These are phyloP conservation scores for Fusarium papillatum DNA, from an alignment of 2,329 filamentous ascomycete species.

Conservation along the genomic window DNA sequence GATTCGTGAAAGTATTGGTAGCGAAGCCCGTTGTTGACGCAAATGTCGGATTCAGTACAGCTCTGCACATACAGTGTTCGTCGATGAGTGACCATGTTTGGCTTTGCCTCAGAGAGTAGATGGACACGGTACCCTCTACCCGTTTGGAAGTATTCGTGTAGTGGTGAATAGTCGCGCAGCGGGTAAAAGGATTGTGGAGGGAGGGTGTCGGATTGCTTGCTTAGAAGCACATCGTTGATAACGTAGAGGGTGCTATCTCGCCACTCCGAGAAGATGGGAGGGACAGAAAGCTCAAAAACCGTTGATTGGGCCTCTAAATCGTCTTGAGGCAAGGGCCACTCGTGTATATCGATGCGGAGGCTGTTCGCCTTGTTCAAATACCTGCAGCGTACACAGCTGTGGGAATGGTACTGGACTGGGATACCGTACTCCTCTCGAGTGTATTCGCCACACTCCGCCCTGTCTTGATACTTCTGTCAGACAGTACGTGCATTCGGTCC, in stretches of 20 bases:
- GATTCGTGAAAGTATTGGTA: slow-evolving; percentile 32
- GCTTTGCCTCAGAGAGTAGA: slow-evolving; percentile 36
- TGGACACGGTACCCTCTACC: slow-evolving; percentile 9
- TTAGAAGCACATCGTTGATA: slow-evolving; percentile 53
- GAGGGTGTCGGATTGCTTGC: not conserved
- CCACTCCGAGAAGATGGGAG: slow-evolving; percentile 60
- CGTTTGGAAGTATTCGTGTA: slow-evolving; percentile 3
- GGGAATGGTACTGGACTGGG: slow-evolving; percentile 4
- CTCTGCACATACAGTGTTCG: too few species aligned
- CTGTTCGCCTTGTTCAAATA: slow-evolving; percentile 45
- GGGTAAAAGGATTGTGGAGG: not conserved
- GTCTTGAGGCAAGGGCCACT: slow-evolving; percentile 67
- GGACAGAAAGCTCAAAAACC: slow-evolving; percentile 66
- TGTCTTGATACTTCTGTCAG: too few species aligned
- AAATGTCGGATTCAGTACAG: slow-evolving; percentile 28
- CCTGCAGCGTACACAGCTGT: slow-evolving; percentile 53
- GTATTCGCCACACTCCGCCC: not conserved
- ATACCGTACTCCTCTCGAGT: not conserved
- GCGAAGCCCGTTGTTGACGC: slow-evolving; percentile 39
- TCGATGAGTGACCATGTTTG: slow-evolving; percentile 30
- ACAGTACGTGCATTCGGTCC: too few species aligned
- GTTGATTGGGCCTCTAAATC: slow-evolving; percentile 54
- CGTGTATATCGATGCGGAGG: slow-evolving; percentile 62
- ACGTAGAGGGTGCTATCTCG: slow-evolving; percentile 61
- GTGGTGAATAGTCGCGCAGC: slow-evolving; percentile 10